Evolutionary conservation across 306 rosid species (phyloP).

Genomic region (Elaeagnus macrophylla): DNA sequence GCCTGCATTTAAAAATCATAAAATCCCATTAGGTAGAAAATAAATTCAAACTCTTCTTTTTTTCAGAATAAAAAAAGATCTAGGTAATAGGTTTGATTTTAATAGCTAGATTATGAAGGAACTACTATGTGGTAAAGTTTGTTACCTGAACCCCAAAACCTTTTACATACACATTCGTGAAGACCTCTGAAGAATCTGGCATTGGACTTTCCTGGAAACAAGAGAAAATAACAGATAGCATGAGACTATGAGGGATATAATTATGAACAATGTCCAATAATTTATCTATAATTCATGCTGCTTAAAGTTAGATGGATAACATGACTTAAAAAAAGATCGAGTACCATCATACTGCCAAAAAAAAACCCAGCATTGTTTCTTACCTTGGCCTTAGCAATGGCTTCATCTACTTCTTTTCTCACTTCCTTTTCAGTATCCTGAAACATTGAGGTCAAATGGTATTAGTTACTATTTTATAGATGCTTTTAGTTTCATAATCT

Average conservation of each 20-base stretch:
- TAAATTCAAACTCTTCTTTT: no score
- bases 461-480: no score
- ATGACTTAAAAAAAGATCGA: no score
- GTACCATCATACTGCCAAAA: neutral
- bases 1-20: conserved; percentile 36
- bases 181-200: conserved; percentile 73
- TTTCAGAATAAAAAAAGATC: no score
- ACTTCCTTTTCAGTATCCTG: conserved; percentile 80
- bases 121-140: neutral
- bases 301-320: neutral
- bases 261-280: neutral
- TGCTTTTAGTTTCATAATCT: no score
- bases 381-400: conserved; percentile 93
- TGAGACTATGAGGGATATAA: no score
- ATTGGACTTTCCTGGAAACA: conserved; percentile 66
- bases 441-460: conserved; percentile 14
- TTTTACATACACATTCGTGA: conserved; percentile 51
- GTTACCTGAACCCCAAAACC: conserved; percentile 68
- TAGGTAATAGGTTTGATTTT: neutral
- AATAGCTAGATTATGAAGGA: neutral
- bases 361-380: conserved; percentile 8
- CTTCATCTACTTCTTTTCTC: conserved; percentile 81
- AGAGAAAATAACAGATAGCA: neutral
- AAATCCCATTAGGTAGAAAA: no score
- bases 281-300: neutral